These are phyloP conservation scores for Pseudopithomyces maydicus DNA, from an alignment of 2,329 filamentous ascomycete species.

Conservation along the genomic window DNA sequence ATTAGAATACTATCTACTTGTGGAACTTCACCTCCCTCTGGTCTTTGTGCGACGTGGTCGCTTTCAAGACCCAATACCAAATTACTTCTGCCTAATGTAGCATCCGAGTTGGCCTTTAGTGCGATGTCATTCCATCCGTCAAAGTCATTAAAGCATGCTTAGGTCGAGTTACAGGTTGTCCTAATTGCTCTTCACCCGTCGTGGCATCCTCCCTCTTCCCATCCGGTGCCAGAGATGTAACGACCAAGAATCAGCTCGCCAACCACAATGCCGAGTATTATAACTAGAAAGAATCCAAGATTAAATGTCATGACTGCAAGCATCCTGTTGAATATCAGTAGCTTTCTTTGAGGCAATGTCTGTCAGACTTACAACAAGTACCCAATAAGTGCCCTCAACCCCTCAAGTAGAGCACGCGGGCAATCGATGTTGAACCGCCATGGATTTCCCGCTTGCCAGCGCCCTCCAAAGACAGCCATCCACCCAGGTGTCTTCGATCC, in stretches of 20 bases:
- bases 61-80: too few relatives aligned
- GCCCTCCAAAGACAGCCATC: constrained; percentile 1
- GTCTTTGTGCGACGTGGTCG: too few relatives aligned
- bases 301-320: constrained; percentile 6
- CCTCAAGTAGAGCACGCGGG: constrained; percentile 2
- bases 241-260: constrained; percentile 1
- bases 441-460: constrained; percentile 1
- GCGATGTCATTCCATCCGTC: too few relatives aligned
- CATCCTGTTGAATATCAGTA: background rate
- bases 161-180: too few relatives aligned
- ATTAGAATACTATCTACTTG: too few relatives aligned
- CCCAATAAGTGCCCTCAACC: constrained; percentile 1
- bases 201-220: constrained; percentile 3
- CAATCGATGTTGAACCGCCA: constrained; percentile 1
- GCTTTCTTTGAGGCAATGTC: too few relatives aligned
- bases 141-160: too few relatives aligned
- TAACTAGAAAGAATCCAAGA: background rate
- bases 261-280: background rate
- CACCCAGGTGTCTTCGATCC: background rate
- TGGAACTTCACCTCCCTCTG: too few relatives aligned
- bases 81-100: too few relatives aligned
- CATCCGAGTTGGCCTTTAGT: too few relatives aligned
- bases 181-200: background rate
- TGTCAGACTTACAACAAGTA: background rate
- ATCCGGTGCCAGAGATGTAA: background rate